Evolutionary conservation across 106 monocot genomes (phyloP), one percentile per base, ranked within the genome.

Genomic region (Platanthera zijinensis): DNA sequence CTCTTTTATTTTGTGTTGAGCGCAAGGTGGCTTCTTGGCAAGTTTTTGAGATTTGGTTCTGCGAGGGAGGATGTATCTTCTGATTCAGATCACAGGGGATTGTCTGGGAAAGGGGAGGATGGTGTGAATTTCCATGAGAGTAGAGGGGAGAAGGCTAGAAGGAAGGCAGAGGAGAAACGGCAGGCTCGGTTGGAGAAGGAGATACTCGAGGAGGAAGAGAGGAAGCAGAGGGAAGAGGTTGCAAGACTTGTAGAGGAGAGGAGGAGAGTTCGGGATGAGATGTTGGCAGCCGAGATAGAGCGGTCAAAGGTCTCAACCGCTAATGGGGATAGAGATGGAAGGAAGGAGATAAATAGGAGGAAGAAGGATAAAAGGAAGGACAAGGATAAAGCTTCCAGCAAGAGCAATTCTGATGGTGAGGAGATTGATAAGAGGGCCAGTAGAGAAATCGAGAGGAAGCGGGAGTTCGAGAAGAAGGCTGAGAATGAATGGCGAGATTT

Each of bases 131-230:
- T 73, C 28, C 88, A 81, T 69, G 91, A 91, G 82, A 96, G 84
- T 59, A 87, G 78, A 53, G 73, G 79, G 9, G 96, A 96, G 75
- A 96, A 91, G 73, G 85, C 93, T 5, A 93, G 82, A 64, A 89
- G 96, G 78, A 96, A 93, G 72, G 93, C 96, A 9, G 93, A 96
- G 79, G 96, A 96, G 79, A 96, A 87, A 83, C 84, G 91, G 67
- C 86, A 82, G 79, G 96, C 96, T 6, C 87, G 87, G 63, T 71
- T 93, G 74, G 96, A 96, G 76, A 96, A 84, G 79, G 90, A 93
- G 73, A 91, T 93, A 89, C 67, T 96, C 19, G 96, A 96, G 76
- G 93, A 91, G 75, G 96, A 96, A 67, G 96, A 96, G 78, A 89
- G 93, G 57, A 96, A 91, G 76, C 96, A 96, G 61, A 84, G 93